phyloP scores from a whole-genome alignment of 176 grass and related monocot genomes.

The Oryza punctata region DNA sequence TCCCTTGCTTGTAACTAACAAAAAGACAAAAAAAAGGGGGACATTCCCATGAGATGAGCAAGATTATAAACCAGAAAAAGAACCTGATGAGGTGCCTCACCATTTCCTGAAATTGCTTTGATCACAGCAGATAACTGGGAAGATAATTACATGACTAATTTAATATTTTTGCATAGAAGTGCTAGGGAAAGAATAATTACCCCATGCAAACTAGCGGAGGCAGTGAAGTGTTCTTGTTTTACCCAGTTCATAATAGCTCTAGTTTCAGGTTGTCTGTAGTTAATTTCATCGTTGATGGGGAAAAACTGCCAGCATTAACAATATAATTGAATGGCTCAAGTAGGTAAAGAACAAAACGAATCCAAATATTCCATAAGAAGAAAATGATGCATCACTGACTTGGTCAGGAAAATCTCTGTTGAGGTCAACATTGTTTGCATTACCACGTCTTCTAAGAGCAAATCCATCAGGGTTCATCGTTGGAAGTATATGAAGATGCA shows the following conservation, averaged over 20 bases:
- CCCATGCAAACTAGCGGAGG: conserved; percentile 96
- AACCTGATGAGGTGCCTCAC: conserved; percentile 7
- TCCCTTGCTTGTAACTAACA: not conserved
- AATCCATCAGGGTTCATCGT: conserved; percentile 98
- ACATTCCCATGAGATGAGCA: not conserved
- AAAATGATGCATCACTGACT: conserved; percentile 46
- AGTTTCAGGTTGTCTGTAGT: conserved; percentile 88
- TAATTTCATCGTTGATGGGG: conserved; percentile 62
- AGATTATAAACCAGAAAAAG: not conserved
- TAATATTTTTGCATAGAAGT: not conserved
- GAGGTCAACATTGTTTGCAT: conserved; percentile 93
- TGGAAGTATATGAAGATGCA: conserved; percentile 93
- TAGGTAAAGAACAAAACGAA: not conserved
- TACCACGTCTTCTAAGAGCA: conserved; percentile 84
- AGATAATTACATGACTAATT: not conserved
- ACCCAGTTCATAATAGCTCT: conserved; percentile 92
- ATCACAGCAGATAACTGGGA: not conserved
- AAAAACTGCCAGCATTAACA: conserved; percentile 63
- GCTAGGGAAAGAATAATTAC: conserved; percentile 49
- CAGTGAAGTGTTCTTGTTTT: conserved; percentile 76
- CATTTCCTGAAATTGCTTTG: not conserved
- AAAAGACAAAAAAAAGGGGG: not conserved
- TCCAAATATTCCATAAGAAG: conserved; percentile 9
- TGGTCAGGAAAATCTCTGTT: conserved; percentile 97
- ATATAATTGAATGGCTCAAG: conserved; percentile 35